Evolutionary conservation across 139 green algal genomes (phyloP).

Genomic region (Spirogloea muscicola): DNA sequence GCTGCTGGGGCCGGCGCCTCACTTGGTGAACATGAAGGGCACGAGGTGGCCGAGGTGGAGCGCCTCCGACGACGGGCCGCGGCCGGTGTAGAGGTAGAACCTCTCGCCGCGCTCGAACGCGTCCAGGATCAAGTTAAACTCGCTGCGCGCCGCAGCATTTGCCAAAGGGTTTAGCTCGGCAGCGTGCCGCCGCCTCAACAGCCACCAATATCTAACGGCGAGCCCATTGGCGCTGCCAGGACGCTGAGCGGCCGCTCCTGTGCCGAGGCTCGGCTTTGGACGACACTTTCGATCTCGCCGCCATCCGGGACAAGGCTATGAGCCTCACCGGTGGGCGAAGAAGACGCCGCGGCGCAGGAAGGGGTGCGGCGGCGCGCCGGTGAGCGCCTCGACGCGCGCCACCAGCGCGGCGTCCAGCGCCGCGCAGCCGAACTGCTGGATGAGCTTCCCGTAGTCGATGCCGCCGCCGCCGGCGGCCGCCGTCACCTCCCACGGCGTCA

Average conservation of each 20-base stretch:
- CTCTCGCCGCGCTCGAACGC: constrained; percentile 83
- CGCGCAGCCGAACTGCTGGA: constrained; percentile 74
- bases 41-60: constrained; percentile 96
- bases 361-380: constrained; percentile 73
- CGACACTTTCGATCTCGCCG: neutral
- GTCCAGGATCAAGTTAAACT: constrained; percentile 84
- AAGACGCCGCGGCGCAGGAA: constrained; percentile 91
- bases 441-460: constrained; percentile 96
- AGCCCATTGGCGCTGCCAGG: neutral
- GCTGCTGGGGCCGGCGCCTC: too few species aligned
- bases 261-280: neutral
- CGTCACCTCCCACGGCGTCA: constrained; percentile 85
- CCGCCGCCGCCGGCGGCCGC: constrained; percentile 76
- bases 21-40: constrained; percentile 79
- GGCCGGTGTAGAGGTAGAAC: constrained; percentile 92
- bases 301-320: neutral
- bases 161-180: too few species aligned
- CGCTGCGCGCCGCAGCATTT: too few species aligned
- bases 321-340: constrained; percentile 75
- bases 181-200: too few species aligned
- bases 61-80: constrained; percentile 90
- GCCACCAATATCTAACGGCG: neutral
- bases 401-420: constrained; percentile 56
- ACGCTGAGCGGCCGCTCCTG: neutral
- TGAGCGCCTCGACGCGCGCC: constrained; percentile 64